phyloP scores from a whole-genome alignment of 305 asterid genomes.

The Fraxinus xanthoxyloides region DNA sequence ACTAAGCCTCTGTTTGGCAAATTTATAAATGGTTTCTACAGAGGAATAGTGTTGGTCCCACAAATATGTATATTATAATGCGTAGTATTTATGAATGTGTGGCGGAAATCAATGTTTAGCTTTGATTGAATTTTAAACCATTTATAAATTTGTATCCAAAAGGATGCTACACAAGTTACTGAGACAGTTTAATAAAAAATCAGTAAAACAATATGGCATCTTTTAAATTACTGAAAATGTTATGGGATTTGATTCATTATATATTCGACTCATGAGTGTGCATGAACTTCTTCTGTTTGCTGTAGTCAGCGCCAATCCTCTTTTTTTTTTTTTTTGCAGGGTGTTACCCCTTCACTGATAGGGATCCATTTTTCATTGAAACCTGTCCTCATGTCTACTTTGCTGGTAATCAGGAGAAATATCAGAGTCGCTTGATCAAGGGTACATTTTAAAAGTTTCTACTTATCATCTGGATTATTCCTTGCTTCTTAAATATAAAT shows the following conservation, averaged over 20 bases:
- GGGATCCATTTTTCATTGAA: constrained; percentile 89
- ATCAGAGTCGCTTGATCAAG: constrained; percentile 52
- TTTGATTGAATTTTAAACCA: neutral
- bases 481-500: constrained; percentile 19
- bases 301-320: constrained; percentile 8
- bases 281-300: constrained; percentile 11
- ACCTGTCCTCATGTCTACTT: constrained; percentile 90
- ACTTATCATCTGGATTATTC: constrained; percentile 7
- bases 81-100: neutral
- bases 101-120: neutral
- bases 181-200: neutral
- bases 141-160: neutral
- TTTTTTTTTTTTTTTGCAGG: constrained; percentile 47
- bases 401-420: constrained; percentile 82
- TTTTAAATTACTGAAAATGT: neutral
- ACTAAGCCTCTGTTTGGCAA: neutral
- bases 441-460: constrained; percentile 44
- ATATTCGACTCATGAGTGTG: neutral
- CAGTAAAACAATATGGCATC: neutral
- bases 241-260: neutral
- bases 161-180: neutral
- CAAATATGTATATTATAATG: neutral
- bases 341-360: constrained; percentile 92
- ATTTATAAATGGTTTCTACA: neutral
- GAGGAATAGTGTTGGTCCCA: neutral